Conservation (phyloP, 306 rosid species). For the Gastrolobium bilobum region DNA sequence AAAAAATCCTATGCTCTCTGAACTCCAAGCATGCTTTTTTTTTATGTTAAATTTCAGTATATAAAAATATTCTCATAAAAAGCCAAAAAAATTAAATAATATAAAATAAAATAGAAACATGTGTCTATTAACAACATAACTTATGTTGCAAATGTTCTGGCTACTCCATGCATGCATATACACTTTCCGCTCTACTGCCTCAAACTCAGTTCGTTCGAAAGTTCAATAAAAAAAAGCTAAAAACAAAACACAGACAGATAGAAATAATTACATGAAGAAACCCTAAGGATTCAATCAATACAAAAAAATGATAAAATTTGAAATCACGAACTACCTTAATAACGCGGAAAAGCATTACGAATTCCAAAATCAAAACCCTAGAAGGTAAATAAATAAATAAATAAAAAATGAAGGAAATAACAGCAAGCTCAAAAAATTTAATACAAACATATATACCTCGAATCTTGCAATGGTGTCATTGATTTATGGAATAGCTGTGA, state of each 20-base stretch:
- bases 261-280: slow-evolving; percentile 42
- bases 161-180: slow-evolving; percentile 36
- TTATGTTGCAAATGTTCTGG: neutral
- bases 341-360: slow-evolving; percentile 25
- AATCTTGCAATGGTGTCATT: slow-evolving; percentile 46
- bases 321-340: slow-evolving; percentile 30
- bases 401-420: slow-evolving; percentile 10
- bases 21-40: slow-evolving; percentile 30
- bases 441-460: slow-evolving; percentile 38
- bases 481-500: slow-evolving; percentile 25
- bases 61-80: slow-evolving; percentile 16
- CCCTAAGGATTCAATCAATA: slow-evolving; percentile 48
- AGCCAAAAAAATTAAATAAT: neutral
- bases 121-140: slow-evolving; percentile 37
- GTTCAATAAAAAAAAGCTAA: neutral
- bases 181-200: slow-evolving; percentile 26
- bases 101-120: neutral
- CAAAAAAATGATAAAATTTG: slow-evolving; percentile 29
- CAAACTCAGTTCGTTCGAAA: slow-evolving; percentile 38
- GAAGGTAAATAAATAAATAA: slow-evolving; percentile 39
- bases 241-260: neutral
- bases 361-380: slow-evolving; percentile 59
- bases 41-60: slow-evolving; percentile 1
- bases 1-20: neutral
- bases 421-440: slow-evolving; percentile 27